Base-by-base conservation (phyloP, 805 yeast genomes). In the Metschnikowia arizonensis region DNA sequence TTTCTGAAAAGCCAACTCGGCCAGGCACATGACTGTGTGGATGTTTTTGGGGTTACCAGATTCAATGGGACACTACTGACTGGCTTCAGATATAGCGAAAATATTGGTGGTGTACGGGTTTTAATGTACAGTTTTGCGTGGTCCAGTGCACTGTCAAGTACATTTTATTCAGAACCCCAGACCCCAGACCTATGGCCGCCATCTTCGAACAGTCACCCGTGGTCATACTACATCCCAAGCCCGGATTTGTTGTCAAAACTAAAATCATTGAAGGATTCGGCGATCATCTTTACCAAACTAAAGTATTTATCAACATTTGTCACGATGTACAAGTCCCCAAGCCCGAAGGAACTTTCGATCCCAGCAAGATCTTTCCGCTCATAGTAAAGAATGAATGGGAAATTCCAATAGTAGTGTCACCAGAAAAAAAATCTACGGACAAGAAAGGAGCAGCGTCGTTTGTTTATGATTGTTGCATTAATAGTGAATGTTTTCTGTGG, bases 391-490 rank as follows among this genome's bases (percentile, higher is more conserved):
- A 82, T 56, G 73, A 83, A 56, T 89, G 96, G 96, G 89, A 85
- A 48, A 83, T 88, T 1, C 97, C 97, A 1, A 79, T 90, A 2
- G 75, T 85, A 1, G 79, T 87, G 0, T 81, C 91, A 0, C 70
- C 74, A 0, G 77, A 76, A 39, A 60, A 73, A 45, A 58, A 82
- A 10, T 83, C 76, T 36, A 59, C 49, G 11, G 97, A 90, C 61
- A 89, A 89, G 58, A 79, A 79, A 55, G 95, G 95, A 1, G 62
- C 66, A 2, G 61, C 68, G 12, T 79, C 89, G 34, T 65, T 75
- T 34, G 89, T 87, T 1, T 79, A 79, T 55, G 97, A 89, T 61
- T 89, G 97, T 62, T 81, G 90, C 39, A 76, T 88, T 47, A 81
- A 87, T 58, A 72, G 78, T 7, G 65, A 65, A 29, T 79, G 89